Conservation (phyloP, 495 filamentous ascomycete species). For the Penicillium nucicola region DNA sequence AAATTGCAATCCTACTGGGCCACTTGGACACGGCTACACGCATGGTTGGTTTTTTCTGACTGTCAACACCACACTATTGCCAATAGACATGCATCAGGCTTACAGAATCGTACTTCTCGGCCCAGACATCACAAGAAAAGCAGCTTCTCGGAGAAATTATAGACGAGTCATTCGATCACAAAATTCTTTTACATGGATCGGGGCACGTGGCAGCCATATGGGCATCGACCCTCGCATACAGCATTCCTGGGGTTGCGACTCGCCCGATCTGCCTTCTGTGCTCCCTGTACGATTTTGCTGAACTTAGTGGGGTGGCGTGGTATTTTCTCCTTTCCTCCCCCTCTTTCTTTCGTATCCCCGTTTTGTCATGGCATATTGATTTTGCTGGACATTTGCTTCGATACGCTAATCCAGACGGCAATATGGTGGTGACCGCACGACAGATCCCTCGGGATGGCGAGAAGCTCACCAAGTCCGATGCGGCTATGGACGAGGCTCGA, state of each 20-base stretch:
- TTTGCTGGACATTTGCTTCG: background rate
- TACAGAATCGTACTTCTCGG: background rate
- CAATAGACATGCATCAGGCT: constrained; percentile 8
- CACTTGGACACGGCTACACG: background rate
- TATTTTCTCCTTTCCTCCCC: background rate
- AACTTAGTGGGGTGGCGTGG: constrained; percentile 6
- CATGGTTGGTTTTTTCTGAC: background rate
- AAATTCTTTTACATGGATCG: constrained; percentile 3
- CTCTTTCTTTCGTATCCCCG: background rate
- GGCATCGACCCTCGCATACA: constrained; percentile 18
- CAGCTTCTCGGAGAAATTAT: background rate
- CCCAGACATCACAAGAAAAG: background rate
- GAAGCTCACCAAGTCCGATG: constrained; percentile 9
- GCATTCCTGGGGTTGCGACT: constrained; percentile 15
- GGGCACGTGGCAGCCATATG: constrained; percentile 31
- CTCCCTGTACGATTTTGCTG: constrained; percentile 2
- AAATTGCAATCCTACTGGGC: background rate
- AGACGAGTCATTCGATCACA: constrained; percentile 7
- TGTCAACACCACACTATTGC: constrained; percentile 4
- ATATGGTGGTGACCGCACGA: constrained; percentile 8
- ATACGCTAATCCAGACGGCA: constrained; percentile 1
- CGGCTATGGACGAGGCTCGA: constrained; percentile 35
- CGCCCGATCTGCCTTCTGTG: constrained; percentile 1
- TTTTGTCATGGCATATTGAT: background rate
- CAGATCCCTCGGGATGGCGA: constrained; percentile 5